Evolutionary conservation across 306 rosid species (phyloP).

Genomic region (Casuarina cunninghamiana): DNA sequence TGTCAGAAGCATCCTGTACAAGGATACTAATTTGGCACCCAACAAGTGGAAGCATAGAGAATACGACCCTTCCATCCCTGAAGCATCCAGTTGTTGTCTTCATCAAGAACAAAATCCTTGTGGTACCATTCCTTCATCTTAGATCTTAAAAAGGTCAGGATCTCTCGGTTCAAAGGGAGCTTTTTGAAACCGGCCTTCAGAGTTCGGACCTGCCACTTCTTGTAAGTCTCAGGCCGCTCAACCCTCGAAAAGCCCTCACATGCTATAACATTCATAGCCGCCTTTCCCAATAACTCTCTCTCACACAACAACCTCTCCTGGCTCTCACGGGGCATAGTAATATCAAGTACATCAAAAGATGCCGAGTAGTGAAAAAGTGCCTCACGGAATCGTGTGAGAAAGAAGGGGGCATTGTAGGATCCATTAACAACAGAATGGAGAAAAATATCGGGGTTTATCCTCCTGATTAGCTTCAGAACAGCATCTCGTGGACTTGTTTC

Average conservation of each 20-base stretch:
- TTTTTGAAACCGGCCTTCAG: neutral
- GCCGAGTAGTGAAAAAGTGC: constrained; percentile 9
- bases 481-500: neutral
- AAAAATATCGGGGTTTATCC: constrained; percentile 10
- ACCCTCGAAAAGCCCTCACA: constrained; percentile 3
- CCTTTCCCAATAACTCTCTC: neutral
- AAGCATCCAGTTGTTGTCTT: constrained; percentile 12
- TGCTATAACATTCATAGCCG: neutral
- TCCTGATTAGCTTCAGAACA: constrained; percentile 6
- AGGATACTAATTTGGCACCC: constrained; percentile 7
- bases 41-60: constrained; percentile 12
- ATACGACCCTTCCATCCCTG: constrained; percentile 16
- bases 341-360: neutral
- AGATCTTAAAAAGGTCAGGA: neutral
- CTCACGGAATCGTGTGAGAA: constrained; percentile 6
- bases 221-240: constrained; percentile 7
- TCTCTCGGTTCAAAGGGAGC: neutral
- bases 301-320: neutral
- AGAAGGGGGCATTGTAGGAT: neutral
- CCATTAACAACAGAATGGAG: neutral
- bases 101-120: constrained; percentile 11
- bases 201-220: neutral
- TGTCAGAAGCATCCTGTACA: neutral
- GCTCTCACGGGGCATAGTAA: neutral
- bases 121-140: constrained; percentile 13